Evolutionary conservation across 495 filamentous ascomycete genomes (phyloP).

Genomic region (Aspergillus sclerotioniger): DNA sequence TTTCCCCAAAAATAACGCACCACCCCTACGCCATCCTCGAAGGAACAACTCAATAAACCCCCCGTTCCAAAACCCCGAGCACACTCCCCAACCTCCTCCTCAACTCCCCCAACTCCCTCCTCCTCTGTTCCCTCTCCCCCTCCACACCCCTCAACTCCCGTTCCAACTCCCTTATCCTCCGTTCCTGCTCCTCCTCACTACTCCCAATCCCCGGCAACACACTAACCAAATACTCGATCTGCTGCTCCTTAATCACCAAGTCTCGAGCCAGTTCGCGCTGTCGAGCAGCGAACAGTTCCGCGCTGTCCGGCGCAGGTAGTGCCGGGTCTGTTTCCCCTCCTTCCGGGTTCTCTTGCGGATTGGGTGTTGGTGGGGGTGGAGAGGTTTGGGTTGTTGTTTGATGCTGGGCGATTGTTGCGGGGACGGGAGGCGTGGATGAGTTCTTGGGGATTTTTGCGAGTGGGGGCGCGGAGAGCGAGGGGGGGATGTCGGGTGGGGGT

Average conservation of each 20-base stretch:
- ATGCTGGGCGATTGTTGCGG: constrained; percentile 23
- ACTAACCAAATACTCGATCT: constrained; percentile 85
- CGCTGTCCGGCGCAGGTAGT: constrained; percentile 53
- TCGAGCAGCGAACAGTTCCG: constrained; percentile 64
- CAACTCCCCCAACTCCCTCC: constrained; percentile 67
- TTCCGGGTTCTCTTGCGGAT: constrained; percentile 14
- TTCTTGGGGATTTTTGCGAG: constrained; percentile 45
- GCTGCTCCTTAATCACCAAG: constrained; percentile 85
- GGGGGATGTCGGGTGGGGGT: constrained; percentile 55
- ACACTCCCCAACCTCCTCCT: constrained; percentile 66
- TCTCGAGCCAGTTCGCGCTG: constrained; percentile 83
- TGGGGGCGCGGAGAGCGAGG: constrained; percentile 50
- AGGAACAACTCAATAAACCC: constrained; percentile 33
- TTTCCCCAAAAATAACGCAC: neutral
- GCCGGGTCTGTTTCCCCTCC: constrained; percentile 24
- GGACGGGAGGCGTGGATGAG: constrained; percentile 38
- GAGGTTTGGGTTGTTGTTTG: constrained; percentile 32
- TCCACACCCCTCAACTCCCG: constrained; percentile 72
- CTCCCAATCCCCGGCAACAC: constrained; percentile 83
- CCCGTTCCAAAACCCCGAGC: constrained; percentile 38
- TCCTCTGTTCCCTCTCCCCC: constrained; percentile 64
- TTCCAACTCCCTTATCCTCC: constrained; percentile 71
- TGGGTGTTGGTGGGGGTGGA: constrained; percentile 24
- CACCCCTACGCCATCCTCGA: no score
- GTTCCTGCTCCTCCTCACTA: constrained; percentile 78